A percentile compares a stretch with the other conserved stretches of the same genome.
phyloP scores from a whole-genome alignment of 257 asterid genomes.

The Solanum sitiens region DNA sequence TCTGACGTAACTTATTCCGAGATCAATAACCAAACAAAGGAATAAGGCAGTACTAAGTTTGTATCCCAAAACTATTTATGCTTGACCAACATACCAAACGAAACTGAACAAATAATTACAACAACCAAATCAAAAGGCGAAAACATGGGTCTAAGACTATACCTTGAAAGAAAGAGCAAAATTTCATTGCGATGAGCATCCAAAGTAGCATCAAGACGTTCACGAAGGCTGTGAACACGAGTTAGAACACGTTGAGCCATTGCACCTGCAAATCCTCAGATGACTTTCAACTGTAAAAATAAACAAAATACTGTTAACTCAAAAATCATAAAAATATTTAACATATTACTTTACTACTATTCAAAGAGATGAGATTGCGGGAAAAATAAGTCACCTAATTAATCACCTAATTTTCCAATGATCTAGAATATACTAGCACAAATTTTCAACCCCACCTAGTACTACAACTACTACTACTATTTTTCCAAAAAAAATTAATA shows the following conservation, averaged over 20 bases:
- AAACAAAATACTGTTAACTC: slow-evolving; percentile 13
- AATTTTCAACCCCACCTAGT: slow-evolving; percentile 12
- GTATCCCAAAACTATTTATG: no score
- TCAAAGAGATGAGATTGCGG: neutral
- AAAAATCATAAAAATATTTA: neutral
- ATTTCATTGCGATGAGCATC: slow-evolving; percentile 75
- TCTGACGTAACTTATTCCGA: no score
- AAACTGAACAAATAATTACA: neutral
- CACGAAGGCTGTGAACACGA: slow-evolving; percentile 92
- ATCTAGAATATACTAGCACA: slow-evolving; percentile 15
- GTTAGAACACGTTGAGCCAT: slow-evolving; percentile 82
- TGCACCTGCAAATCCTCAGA: slow-evolving; percentile 7
- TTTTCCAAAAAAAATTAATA: no score
- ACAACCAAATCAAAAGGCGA: neutral
- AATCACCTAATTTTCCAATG: slow-evolving; percentile 2
- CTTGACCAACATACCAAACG: neutral
- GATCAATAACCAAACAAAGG: no score
- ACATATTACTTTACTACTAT: neutral
- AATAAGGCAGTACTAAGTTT: no score
- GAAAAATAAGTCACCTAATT: slow-evolving; percentile 13
- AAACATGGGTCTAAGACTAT: neutral
- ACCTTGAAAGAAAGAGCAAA: slow-evolving; percentile 62
- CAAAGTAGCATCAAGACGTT: slow-evolving; percentile 78
- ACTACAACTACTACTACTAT: no score
- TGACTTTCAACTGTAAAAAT: slow-evolving; percentile 2